Evolutionary conservation across 768 basidiomycete species (phyloP).

Genomic region (Xerocomellus dryophilus): DNA sequence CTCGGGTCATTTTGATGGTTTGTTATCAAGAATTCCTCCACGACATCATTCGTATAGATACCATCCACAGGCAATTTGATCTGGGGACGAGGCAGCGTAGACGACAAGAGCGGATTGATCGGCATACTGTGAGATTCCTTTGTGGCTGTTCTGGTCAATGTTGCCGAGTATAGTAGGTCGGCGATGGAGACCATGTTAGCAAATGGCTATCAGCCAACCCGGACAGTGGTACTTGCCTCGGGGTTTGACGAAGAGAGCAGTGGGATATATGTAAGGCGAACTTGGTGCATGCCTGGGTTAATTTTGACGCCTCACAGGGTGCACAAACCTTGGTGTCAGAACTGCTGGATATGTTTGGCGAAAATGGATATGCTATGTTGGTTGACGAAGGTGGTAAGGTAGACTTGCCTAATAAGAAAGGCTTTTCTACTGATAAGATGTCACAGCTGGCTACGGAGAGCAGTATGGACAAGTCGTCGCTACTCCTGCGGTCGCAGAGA

Average conservation of each 20-base stretch:
- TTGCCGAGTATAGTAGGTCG: constrained; percentile 29
- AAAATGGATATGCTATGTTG: constrained; percentile 69
- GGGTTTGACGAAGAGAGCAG: constrained; percentile 78
- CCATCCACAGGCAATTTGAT: constrained; percentile 33
- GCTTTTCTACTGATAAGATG: neutral
- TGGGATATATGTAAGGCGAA: constrained; percentile 41
- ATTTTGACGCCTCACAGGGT: constrained; percentile 40
- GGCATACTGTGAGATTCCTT: constrained; percentile 49
- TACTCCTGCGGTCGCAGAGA: constrained; percentile 65
- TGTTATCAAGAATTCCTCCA: neutral
- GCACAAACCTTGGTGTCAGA: constrained; percentile 46
- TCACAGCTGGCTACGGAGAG: constrained; percentile 48
- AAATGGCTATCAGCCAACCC: constrained; percentile 60
- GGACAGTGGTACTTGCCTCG: constrained; percentile 60
- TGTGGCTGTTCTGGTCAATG: neutral
- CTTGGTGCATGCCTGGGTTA: neutral
- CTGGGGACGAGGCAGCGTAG: constrained; percentile 50
- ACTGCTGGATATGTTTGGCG: constrained; percentile 62
- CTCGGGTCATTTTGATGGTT: constrained; percentile 60
- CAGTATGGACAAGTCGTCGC: constrained; percentile 56
- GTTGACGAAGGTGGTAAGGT: constrained; percentile 83
- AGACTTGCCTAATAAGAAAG: neutral
- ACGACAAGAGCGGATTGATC: constrained; percentile 69
- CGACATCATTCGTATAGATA: neutral
- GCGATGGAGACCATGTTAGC: constrained; percentile 63